Percentiles rank a stretch among this genome's conserved stretches.
These are phyloP conservation scores for Naegleria gruberi DNA, from an alignment of 208 protist genomes.

Conservation along the genomic window DNA sequence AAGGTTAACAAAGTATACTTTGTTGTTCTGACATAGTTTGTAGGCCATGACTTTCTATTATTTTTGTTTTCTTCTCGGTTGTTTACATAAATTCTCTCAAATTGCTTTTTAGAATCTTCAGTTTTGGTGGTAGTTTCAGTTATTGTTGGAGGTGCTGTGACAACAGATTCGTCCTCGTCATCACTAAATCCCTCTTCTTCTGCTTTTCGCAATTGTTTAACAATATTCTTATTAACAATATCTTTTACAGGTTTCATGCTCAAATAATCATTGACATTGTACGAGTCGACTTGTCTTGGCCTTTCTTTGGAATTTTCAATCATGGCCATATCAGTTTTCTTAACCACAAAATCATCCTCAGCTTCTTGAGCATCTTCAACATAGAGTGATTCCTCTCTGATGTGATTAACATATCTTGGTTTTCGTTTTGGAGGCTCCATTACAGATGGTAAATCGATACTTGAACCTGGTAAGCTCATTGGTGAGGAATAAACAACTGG, in stretches of 20 bases:
- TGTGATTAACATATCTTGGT: not conserved
- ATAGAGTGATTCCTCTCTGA: not conserved
- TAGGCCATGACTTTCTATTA: not conserved
- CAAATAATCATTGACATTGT: not conserved
- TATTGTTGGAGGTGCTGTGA: not conserved
- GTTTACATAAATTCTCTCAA: not conserved
- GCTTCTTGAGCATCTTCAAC: not conserved
- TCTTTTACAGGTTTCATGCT: not conserved
- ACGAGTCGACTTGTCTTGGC: not conserved
- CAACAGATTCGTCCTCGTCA: not conserved
- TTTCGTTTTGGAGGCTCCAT: not conserved
- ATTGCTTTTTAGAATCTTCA: not conserved
- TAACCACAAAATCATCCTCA: not conserved
- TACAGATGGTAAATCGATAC: not conserved
- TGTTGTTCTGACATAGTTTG: constrained; percentile 47
- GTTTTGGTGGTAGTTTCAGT: not conserved
- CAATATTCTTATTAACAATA: not conserved
- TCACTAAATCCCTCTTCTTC: not conserved
- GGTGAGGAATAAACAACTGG: not conserved
- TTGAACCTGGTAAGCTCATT: not conserved
- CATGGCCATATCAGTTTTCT: not conserved
- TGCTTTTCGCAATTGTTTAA: not conserved
- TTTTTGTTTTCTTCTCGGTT: not conserved
- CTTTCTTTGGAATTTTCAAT: not conserved
- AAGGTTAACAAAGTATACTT: constrained; percentile 59